Evolutionary conservation across 129 eudicot species (phyloP).

Genomic region (Flaveria sonorensis): DNA sequence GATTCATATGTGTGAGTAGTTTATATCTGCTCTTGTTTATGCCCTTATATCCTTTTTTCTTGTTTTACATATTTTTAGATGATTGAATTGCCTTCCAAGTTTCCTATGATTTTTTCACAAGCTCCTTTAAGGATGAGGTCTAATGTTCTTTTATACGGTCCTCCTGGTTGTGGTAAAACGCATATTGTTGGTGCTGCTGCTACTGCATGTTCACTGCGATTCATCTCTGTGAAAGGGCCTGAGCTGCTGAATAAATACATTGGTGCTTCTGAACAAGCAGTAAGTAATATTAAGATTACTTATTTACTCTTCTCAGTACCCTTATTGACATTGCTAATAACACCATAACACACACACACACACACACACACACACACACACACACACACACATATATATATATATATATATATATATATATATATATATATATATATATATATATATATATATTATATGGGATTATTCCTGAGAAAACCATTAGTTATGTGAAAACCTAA

Average conservation of each 20-base stretch:
- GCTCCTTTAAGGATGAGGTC: constrained; percentile 91
- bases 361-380: too few relatives aligned
- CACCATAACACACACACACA: not conserved
- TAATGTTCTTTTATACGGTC: constrained; percentile 92
- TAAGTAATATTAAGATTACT: constrained; percentile 40
- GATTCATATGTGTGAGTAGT: not conserved
- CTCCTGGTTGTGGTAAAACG: constrained; percentile 99
- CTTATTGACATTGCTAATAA: not conserved
- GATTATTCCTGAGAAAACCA: too few relatives aligned
- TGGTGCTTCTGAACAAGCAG: constrained; percentile 99
- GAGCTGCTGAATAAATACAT: constrained; percentile 94
- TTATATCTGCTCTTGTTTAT: constrained; percentile 2
- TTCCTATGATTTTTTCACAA: constrained; percentile 75
- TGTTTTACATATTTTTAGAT: constrained; percentile 46
- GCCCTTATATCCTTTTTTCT: not conserved
- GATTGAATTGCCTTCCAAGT: constrained; percentile 96
- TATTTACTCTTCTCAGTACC: not conserved
- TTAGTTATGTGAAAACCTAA: too few relatives aligned
- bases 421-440: too few relatives aligned
- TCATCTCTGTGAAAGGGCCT: constrained; percentile 94
- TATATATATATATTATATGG: too few relatives aligned
- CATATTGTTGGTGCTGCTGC: constrained; percentile 99
- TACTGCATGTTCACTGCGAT: constrained; percentile 90
- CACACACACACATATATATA: too few relatives aligned
- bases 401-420: too few relatives aligned